Evolutionary conservation across 768 basidiomycete species (phyloP), one percentile per base, ranked within the genome.

Genomic region (Tricholoma furcatifolium): DNA sequence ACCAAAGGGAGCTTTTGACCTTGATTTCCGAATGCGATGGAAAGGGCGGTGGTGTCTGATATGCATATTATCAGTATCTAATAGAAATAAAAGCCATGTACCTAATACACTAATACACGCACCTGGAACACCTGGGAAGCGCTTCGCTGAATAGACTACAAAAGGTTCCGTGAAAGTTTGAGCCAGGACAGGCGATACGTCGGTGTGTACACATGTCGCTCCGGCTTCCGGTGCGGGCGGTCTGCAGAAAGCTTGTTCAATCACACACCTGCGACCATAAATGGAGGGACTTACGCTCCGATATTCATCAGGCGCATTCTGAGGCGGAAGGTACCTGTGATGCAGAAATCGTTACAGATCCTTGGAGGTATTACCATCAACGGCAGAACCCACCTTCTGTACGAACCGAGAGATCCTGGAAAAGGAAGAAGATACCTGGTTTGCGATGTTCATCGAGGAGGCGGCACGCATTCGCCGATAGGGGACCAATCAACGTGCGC

Each of bases 51-150:
- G n/a, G 91, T 91, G 69, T 91, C 90, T 90, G 47, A 57, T 48
- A 61, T 58, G 50, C 54, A 54, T 49, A 38, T 24, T 20, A 2
- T 35, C 54, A 41, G 40, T 17, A 50, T 35, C 34, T 46, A 52
- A 35, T 35, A 18, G 51, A 39, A 45, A 42, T 20, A 50, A 45
- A 44, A 32, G 43, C 55, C 50, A 52, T 51, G 54, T 38, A 49
- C 56, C 51, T 60, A 57, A 62, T 66, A 65, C 38, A 55, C 55
- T 14, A 14, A 38, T 20, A 21, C 15, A 41, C 68, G 65, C 72
- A 91, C 91, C 90, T 72, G 92, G 89, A 39, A 98, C 94, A 45
- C 94, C 94, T 44, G 92, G 93, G 74, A 96, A 98, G 44, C 89
- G 84, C 74, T 98, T 98, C 32, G 94, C 94, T 2, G 92, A 93